A percentile compares a stretch with the other conserved stretches of the same genome.
Evolutionary conservation across 2,329 filamentous ascomycete species (phyloP).

Genomic region (Trichoderma koningii): DNA sequence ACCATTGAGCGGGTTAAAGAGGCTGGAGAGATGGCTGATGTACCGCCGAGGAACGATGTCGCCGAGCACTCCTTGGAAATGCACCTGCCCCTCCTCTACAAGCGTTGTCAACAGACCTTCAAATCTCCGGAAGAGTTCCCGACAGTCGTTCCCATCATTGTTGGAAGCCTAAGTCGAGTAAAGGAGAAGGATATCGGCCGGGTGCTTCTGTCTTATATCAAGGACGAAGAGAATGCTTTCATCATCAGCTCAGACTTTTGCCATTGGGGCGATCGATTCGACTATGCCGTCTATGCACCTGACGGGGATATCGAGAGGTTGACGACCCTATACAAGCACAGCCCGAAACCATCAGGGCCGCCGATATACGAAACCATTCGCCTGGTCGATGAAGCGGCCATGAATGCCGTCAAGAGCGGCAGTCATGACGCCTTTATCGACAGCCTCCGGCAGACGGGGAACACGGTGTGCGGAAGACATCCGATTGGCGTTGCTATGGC

Average conservation of each 20-base stretch:
- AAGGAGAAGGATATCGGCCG: conserved; percentile 70
- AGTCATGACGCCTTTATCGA: conserved; percentile 69
- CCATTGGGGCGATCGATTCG: conserved; percentile 86
- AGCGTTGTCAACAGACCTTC: conserved; percentile 61
- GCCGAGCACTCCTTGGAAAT: conserved; percentile 94
- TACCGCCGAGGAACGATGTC: conserved; percentile 68
- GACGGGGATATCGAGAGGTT: conserved; percentile 45
- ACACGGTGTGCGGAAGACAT: conserved; percentile 93
- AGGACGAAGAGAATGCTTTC: conserved; percentile 75
- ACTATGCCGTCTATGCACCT: conserved; percentile 73
- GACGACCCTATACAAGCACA: conserved; percentile 42
- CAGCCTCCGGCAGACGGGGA: conserved; percentile 71
- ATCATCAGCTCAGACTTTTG: conserved; percentile 95
- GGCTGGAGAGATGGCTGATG: conserved; percentile 47
- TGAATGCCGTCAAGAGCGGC: conserved; percentile 81
- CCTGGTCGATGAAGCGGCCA: conserved; percentile 75
- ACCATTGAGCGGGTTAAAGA: conserved; percentile 54
- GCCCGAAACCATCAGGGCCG: conserved; percentile 42
- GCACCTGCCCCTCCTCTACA: conserved; percentile 92
- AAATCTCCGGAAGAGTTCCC: conserved; percentile 61
- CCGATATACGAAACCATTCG: conserved; percentile 84
- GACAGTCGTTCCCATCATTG: conserved; percentile 78
- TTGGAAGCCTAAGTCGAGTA: conserved; percentile 68
- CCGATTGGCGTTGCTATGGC: conserved; percentile 94
- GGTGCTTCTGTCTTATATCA: conserved; percentile 75